Conservation (phyloP, 768 basidiomycete genomes). For the Polyporus arcularius region DNA sequence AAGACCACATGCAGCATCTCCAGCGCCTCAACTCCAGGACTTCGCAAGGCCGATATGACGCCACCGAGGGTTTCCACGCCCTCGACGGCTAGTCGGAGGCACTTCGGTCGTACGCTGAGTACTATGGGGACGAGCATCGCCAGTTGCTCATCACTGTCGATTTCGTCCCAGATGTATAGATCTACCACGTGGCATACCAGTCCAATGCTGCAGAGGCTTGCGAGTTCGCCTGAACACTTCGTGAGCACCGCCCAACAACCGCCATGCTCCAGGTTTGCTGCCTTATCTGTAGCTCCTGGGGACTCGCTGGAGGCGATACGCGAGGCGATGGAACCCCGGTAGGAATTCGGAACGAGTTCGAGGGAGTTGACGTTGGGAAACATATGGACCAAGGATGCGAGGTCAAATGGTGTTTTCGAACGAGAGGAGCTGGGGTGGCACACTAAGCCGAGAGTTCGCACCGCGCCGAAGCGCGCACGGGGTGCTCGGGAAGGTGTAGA, state of each 20-base stretch:
- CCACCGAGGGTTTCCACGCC: too few relatives aligned
- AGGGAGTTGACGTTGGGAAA: not conserved
- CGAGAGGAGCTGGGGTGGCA: not conserved
- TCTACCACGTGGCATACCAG: not conserved
- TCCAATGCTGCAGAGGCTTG: not conserved
- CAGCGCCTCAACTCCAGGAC: too few relatives aligned
- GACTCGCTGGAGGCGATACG: not conserved
- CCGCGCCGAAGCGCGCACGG: not conserved
- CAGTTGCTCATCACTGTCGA: not conserved
- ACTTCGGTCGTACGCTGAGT: not conserved
- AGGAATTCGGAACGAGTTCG: not conserved
- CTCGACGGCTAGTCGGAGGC: not conserved
- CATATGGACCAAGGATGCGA: not conserved
- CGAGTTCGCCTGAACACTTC: not conserved
- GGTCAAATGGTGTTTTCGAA: not conserved
- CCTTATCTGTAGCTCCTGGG: not conserved
- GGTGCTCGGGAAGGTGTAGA: not conserved
- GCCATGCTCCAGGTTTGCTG: not conserved
- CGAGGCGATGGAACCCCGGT: too few relatives aligned
- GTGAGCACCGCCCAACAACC: not conserved
- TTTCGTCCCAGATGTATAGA: not conserved
- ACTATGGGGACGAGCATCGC: not conserved
- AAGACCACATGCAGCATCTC: too few relatives aligned
- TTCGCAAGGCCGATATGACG: too few relatives aligned
- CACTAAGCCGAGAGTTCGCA: not conserved